These are phyloP conservation scores for Acorus gramineus DNA, from an alignment of 106 monocot species.

Conservation along the genomic window DNA sequence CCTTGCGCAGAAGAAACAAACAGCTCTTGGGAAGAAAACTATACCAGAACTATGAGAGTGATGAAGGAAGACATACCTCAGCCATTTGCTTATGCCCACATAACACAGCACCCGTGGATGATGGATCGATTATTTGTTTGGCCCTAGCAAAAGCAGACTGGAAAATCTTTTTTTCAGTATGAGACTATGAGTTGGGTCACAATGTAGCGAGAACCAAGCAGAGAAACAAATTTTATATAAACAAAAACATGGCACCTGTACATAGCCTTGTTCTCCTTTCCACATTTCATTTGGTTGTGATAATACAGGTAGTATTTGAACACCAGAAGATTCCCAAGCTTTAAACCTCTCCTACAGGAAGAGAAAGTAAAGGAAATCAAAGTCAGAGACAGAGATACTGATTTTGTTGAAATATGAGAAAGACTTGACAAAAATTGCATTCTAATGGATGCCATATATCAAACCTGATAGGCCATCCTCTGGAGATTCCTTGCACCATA, in stretches of 20 bases:
- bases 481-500: conserved; percentile 86
- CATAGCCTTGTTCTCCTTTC: conserved; percentile 86
- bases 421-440: not conserved
- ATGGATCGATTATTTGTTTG: conserved; percentile 38
- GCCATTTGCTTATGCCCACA: conserved; percentile 70
- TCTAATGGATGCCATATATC: not conserved
- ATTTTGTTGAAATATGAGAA: conserved; percentile 1
- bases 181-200: not conserved
- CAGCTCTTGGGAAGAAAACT: no score
- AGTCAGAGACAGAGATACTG: not conserved
- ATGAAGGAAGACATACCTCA: conserved; percentile 28
- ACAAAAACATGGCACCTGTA: conserved; percentile 40
- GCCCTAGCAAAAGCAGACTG: conserved; percentile 47
- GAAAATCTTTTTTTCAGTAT: conserved; percentile 1
- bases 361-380: not conserved
- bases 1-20: no score
- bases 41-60: no score
- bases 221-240: not conserved
- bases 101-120: conserved; percentile 58
- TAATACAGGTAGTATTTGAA: conserved; percentile 73
- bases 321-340: conserved; percentile 75
- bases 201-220: not conserved
- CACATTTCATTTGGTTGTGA: conserved; percentile 76
- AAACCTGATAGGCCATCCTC: conserved; percentile 94
- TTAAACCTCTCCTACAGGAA: conserved; percentile 63